A percentile compares a stretch with the other conserved stretches of the same genome.
Conservation (phyloP, 208 protist genomes). For the Zelonia costaricensis region DNA sequence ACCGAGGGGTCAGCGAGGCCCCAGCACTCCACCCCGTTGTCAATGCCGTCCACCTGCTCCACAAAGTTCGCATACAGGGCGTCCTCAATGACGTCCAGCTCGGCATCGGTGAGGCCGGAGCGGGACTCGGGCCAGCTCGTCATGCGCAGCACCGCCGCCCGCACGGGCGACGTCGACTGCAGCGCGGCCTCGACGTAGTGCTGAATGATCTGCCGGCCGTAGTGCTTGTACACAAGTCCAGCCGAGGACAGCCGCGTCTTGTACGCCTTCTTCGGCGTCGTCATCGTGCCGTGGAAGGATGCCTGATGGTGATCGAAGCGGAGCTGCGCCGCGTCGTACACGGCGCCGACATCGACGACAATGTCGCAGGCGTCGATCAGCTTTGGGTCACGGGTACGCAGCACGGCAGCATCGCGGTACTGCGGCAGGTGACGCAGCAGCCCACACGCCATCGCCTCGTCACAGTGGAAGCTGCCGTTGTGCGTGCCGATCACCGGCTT, state of each 20-base stretch:
- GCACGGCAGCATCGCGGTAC: constrained; percentile 58
- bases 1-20: constrained; percentile 26
- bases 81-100: constrained; percentile 78
- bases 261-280: constrained; percentile 53
- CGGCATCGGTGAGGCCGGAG: constrained; percentile 34
- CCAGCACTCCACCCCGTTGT: constrained; percentile 94
- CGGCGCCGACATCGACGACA: constrained; percentile 96
- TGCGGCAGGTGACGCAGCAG: constrained; percentile 78
- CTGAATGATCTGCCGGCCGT: constrained; percentile 91
- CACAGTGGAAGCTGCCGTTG: constrained; percentile 94
- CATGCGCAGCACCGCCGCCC: constrained; percentile 44
- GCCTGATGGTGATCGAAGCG: constrained; percentile 97
- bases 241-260: constrained; percentile 90
- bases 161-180: constrained; percentile 28
- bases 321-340: constrained; percentile 84
- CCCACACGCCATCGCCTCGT: constrained; percentile 94
- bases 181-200: constrained; percentile 51
- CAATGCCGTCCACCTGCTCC: constrained; percentile 93
- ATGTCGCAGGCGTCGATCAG: constrained; percentile 77
- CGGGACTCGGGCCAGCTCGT: constrained; percentile 33
- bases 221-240: constrained; percentile 96
- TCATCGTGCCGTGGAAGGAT: constrained; percentile 92
- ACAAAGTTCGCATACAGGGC: constrained; percentile 91
- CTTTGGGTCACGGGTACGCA: constrained; percentile 86
- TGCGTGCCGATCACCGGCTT: constrained; percentile 91